Evolutionary conservation across 164 flowering plant species (phyloP), one percentile per base, ranked within the genome.

Genomic region (Macadamia tetraphylla): DNA sequence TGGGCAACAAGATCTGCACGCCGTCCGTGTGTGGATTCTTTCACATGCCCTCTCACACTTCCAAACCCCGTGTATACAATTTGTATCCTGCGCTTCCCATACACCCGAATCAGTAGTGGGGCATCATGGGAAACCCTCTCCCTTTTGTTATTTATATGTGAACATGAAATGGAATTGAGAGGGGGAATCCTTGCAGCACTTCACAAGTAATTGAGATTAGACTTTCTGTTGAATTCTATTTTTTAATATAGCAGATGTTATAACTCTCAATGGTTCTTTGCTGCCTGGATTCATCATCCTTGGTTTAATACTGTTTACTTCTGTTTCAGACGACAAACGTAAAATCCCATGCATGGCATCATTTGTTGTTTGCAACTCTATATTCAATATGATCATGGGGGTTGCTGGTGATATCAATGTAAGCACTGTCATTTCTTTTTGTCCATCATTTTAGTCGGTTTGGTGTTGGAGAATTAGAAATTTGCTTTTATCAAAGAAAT

Each of bases 311-410:
- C 9, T 6, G 29, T 15, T 35, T 23, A 10, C 14, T 59, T 29
- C 32, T 72, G 6, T 70, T 75, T 68, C 86, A 88, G 94, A 86
- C 60, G 78, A 85, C 62, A 82, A 83, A 71, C 87, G 90, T 17
- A 77, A 80, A 52, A n/a, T 77, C 23, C 58, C 87, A 65, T 89
- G 94, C 74, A 62, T 81, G 76, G 81, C 85, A 55, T 81, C 94
- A 0, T 84, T 81, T 72, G 58, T 73, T 63, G 77, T 78, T 66
- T 85, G 91, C 82, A 84, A 81, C 67, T 55, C 74, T 66, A 73
- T 89, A 69, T 89, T 89, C 79, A 80, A 68, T 60, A 74, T 78
- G 64, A 81, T 89, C 58, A 69, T 85, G 74, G 55, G 58, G 7
- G 53, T 63, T 67, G 82, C 87, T 63, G 87, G 87, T 43, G 72